Evolutionary conservation across 2,329 filamentous ascomycete genomes (phyloP), one percentile per base, ranked within the genome.

Genomic region (Colletotrichum sp.): DNA sequence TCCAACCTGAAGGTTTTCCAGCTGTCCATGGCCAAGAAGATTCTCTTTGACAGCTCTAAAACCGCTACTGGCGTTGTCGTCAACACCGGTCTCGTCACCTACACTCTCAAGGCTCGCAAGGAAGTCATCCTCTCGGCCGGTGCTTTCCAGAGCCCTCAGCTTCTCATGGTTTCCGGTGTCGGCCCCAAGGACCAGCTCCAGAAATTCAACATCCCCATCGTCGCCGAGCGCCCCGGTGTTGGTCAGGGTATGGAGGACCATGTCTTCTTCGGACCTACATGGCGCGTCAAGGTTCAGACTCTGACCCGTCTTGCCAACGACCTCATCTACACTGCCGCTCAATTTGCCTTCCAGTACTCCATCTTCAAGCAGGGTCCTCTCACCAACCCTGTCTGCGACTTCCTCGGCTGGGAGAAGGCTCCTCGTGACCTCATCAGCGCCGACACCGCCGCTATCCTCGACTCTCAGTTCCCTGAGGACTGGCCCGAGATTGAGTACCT

Each of bases 51-150:
- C 60, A 2, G 26, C 66, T 76, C 83, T 1, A 86, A 82, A 64
- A 85, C 81, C 61, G 88, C 87, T 0, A 86, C 81, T 0, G 86
- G 86, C 4, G 87, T 89, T 1, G 66, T 80, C 26, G 83, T 87
- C 9, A 78, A 78, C 13, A 48, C 52, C 12, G 78, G 79, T 30
- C 61, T 78, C 28, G 79, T 18, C 16, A 71, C 71, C 4, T 77
- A 71, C 30, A 77, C 69, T 2, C 61, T 77, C 13, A 59, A 48
- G 34, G 76, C 76, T 7, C 52, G 92, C 32, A 72, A 75, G 80
- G 96, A 98, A 87, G 96, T 94, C 63, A 92, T 98, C 79, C 89
- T 98, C 78, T 94, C 91, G 82, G 95, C 94, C 26, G 95, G 95
- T 80, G 94, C 95, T 72, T 91, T 97, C 77, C 94, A 97, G 84